Evolutionary conservation across 441 rosid genomes (phyloP).

Genomic region (Breynia disticha): DNA sequence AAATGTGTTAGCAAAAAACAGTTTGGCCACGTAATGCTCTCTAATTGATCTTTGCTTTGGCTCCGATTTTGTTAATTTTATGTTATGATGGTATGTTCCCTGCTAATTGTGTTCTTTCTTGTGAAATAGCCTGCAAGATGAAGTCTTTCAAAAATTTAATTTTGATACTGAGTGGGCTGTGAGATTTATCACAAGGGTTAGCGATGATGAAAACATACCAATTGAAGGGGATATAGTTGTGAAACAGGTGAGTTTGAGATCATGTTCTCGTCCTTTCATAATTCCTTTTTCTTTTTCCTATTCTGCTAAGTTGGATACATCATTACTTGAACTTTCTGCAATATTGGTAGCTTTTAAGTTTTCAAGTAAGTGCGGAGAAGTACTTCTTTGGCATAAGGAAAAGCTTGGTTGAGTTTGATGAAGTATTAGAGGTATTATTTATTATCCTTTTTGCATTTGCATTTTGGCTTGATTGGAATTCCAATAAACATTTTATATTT

Average conservation of each 20-base stretch:
- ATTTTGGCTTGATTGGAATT: not conserved
- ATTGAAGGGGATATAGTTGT: slow-evolving; percentile 82
- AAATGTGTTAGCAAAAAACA: too few relatives aligned
- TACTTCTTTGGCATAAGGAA: slow-evolving; percentile 86
- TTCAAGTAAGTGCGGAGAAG: slow-evolving; percentile 92
- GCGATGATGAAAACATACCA: slow-evolving; percentile 76
- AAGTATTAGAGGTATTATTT: slow-evolving; percentile 77
- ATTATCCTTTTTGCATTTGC: not conserved
- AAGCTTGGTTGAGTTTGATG: slow-evolving; percentile 95
- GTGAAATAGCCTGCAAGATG: slow-evolving; percentile 84
- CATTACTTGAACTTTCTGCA: slow-evolving; percentile 9
- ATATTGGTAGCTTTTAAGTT: slow-evolving; percentile 58
- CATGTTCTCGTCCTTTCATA: slow-evolving; percentile 5
- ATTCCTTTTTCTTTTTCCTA: slow-evolving; percentile 4
- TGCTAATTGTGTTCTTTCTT: slow-evolving; percentile 9
- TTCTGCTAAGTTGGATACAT: slow-evolving; percentile 1
- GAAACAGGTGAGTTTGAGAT: slow-evolving; percentile 52
- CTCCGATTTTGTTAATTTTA: not conserved
- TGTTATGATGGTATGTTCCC: not conserved
- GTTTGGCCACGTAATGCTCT: not conserved
- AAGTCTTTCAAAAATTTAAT: slow-evolving; percentile 94
- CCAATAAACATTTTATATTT: not conserved
- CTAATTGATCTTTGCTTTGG: not conserved
- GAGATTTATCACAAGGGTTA: slow-evolving; percentile 72
- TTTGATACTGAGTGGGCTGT: slow-evolving; percentile 97